These are phyloP conservation scores for Ilyonectria destructans DNA, from an alignment of 2,329 filamentous ascomycete genomes.

Conservation along the genomic window DNA sequence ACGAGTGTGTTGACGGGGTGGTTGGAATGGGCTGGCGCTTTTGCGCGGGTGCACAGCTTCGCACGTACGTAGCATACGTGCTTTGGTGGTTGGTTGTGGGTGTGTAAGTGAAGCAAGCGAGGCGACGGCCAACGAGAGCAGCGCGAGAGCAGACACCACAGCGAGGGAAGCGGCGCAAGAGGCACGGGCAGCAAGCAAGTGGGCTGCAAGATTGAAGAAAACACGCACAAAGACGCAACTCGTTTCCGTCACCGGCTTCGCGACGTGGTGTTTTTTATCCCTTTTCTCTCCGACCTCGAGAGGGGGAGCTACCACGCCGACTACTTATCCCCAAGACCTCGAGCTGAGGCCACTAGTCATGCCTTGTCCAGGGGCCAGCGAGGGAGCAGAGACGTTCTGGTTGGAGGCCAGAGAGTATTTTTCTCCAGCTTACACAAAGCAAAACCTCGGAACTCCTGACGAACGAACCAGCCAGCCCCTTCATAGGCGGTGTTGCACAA, in stretches of 20 bases:
- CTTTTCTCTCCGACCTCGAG: background rate
- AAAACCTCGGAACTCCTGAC: background rate
- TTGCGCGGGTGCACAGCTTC: background rate
- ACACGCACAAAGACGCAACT: background rate
- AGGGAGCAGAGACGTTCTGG: background rate
- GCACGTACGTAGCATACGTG: too few relatives aligned
- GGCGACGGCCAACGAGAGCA: background rate
- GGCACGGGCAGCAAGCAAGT: background rate
- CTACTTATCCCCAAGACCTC: background rate
- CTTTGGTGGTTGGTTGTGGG: background rate
- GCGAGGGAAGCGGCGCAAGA: background rate
- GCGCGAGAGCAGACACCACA: background rate
- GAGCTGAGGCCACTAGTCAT: constrained; percentile 15
- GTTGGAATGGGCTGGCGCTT: background rate
- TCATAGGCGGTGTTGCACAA: background rate
- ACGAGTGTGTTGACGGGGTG: background rate
- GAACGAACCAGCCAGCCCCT: background rate
- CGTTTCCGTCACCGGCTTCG: background rate
- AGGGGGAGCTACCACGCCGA: background rate
- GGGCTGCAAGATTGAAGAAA: background rate
- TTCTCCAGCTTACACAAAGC: constrained; percentile 3
- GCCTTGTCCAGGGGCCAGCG: constrained; percentile 15
- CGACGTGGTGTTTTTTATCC: background rate
- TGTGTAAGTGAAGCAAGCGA: constrained; percentile 10
- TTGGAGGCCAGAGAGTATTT: background rate